phyloP scores from a whole-genome alignment of 176 grass and related monocot species.

The Cenchrus purpureus region DNA sequence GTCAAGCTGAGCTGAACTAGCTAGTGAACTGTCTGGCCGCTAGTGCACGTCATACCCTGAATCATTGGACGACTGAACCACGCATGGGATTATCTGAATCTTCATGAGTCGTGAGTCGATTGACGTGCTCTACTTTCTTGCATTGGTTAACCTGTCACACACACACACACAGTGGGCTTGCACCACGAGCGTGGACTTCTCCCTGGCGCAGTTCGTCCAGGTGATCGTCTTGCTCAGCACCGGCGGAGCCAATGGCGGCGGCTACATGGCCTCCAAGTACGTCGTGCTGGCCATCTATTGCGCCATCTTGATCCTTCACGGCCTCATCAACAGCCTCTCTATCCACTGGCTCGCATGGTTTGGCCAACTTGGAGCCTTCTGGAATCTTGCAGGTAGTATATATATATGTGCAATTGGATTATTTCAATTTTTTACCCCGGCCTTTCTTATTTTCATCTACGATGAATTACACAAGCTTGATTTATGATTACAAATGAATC shows the following conservation, averaged over 20 bases:
- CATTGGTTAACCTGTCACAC: background rate
- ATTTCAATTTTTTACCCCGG: background rate
- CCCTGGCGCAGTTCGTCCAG: slow-evolving; percentile 58
- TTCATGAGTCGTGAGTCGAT: background rate
- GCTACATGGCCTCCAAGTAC: slow-evolving; percentile 64
- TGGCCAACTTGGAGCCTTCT: slow-evolving; percentile 49
- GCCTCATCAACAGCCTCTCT: slow-evolving; percentile 58
- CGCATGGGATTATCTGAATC: background rate
- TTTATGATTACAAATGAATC: background rate
- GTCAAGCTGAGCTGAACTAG: background rate
- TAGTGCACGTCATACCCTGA: background rate
- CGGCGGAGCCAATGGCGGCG: slow-evolving; percentile 52
- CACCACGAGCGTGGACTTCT: slow-evolving; percentile 60
- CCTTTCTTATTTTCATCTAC: background rate
- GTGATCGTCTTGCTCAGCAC: slow-evolving; percentile 60
- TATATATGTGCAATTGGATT: background rate
- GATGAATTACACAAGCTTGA: background rate
- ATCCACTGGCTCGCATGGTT: slow-evolving; percentile 45
- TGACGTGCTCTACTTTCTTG: background rate
- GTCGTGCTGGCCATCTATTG: slow-evolving; percentile 51
- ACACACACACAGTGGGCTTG: slow-evolving; percentile 29
- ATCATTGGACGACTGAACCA: background rate
- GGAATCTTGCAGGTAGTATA: slow-evolving; percentile 40
- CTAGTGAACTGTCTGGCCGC: background rate
- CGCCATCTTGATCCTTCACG: slow-evolving; percentile 45